Conservation (phyloP, 2,329 filamentous ascomycete species). For the Penicillium digitatum region DNA sequence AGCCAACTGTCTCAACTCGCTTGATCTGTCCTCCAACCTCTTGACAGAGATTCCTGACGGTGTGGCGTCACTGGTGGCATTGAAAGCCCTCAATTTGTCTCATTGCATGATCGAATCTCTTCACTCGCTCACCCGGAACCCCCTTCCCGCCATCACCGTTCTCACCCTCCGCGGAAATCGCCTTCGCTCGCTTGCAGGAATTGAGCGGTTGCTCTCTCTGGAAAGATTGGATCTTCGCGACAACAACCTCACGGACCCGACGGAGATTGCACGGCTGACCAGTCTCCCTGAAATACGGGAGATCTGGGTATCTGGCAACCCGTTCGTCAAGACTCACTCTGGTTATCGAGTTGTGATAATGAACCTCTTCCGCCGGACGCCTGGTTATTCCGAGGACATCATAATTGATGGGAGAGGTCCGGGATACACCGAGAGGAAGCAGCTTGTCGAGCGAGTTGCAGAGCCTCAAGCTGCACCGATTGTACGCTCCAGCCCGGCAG, state of each 20-base stretch:
- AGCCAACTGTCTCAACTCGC: constrained; percentile 80
- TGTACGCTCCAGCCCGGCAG: constrained; percentile 63
- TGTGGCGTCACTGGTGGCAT: constrained; percentile 74
- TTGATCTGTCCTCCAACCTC: constrained; percentile 88
- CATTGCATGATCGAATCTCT: constrained; percentile 97
- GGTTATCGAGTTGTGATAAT: constrained; percentile 87
- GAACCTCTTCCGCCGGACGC: constrained; percentile 87
- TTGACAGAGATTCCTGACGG: constrained; percentile 94
- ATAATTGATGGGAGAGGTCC: constrained; percentile 81
- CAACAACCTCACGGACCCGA: constrained; percentile 85
- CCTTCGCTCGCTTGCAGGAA: constrained; percentile 77
- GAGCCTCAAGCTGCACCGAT: constrained; percentile 74
- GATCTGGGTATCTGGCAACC: constrained; percentile 88
- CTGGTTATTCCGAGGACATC: constrained; percentile 86
- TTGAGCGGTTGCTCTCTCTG: constrained; percentile 82
- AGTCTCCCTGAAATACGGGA: constrained; percentile 87
- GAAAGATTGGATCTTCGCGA: constrained; percentile 89
- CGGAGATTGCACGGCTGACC: constrained; percentile 82
- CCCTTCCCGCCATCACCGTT: constrained; percentile 87
- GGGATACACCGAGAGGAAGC: constrained; percentile 78
- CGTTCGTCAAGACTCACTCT: constrained; percentile 81
- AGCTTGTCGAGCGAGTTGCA: constrained; percentile 74
- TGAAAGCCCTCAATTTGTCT: constrained; percentile 90
- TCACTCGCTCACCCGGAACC: constrained; percentile 74
- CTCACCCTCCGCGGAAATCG: constrained; percentile 88